These are phyloP conservation scores for Celoporthe dispersa DNA, from an alignment of 2,329 filamentous ascomycete genomes.

Conservation along the genomic window DNA sequence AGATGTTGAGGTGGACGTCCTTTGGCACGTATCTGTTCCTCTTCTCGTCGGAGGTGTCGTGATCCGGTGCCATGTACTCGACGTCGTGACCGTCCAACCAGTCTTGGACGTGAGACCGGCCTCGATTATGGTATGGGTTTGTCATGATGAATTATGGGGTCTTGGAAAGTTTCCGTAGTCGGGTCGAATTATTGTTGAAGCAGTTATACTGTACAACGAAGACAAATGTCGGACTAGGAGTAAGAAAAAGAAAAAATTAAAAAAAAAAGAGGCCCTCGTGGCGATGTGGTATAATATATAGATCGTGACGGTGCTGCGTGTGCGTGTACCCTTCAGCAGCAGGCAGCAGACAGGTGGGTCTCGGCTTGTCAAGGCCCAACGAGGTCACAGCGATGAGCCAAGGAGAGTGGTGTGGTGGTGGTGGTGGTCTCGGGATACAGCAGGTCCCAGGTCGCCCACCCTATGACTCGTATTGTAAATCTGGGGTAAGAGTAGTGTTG, in stretches of 20 bases:
- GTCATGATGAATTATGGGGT: conserved; percentile 16
- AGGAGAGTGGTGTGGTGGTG: not conserved
- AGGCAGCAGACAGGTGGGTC: conserved; percentile 2
- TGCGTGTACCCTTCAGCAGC: not conserved
- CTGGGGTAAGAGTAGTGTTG: not conserved
- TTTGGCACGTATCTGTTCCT: conserved; percentile 14
- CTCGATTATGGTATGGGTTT: conserved; percentile 7
- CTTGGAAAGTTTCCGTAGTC: not conserved
- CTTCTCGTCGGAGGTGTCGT: conserved; percentile 12
- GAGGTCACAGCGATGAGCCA: not conserved
- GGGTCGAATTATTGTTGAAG: not conserved
- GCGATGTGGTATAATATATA: not conserved
- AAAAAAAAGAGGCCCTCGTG: not conserved
- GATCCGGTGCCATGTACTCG: conserved; percentile 27
- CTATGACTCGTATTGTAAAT: conserved; percentile 4
- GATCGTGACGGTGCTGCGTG: not conserved
- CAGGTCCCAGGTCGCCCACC: conserved; percentile 3
- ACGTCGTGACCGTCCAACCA: conserved; percentile 29
- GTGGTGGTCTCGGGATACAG: not conserved
- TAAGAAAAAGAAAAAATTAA: not conserved
- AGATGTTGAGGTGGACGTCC: not conserved
- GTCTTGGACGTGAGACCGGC: conserved; percentile 23
- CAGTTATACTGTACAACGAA: not conserved
- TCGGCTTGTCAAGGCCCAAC: conserved; percentile 10
- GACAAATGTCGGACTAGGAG: not conserved